Percentiles rank a stretch among this genome's conserved stretches.
Conservation (phyloP, 2,329 filamentous ascomycete genomes). For the Aspergillus nomiae region DNA sequence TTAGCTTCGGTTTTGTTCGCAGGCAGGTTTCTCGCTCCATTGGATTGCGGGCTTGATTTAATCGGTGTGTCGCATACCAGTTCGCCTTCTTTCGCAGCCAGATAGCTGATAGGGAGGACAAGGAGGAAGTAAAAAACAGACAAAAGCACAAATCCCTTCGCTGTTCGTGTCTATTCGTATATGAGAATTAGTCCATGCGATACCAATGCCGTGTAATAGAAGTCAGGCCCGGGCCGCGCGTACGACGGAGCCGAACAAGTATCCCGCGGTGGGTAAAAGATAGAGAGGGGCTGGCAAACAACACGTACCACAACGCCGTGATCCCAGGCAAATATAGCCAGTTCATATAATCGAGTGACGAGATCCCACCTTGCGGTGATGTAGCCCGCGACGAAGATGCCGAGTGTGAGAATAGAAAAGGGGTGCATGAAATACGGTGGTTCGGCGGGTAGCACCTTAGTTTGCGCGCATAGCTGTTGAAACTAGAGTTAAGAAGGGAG, state of each 20-base stretch:
- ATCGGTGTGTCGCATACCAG: constrained; percentile 61
- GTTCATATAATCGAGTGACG: constrained; percentile 93
- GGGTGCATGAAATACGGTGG: constrained; percentile 75
- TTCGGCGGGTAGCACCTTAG: constrained; percentile 26
- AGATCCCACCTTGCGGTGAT: constrained; percentile 99
- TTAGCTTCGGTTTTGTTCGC: constrained; percentile 1
- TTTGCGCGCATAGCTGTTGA: constrained; percentile 34
- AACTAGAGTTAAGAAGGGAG: constrained; percentile 1
- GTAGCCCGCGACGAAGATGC: constrained; percentile 99
- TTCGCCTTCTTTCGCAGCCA: constrained; percentile 78
- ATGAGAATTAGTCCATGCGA: constrained; percentile 13
- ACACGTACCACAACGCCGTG: constrained; percentile 88
- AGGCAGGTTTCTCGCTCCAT: constrained; percentile 1
- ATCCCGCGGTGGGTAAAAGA: constrained; percentile 10
- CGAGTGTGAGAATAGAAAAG: constrained; percentile 91
- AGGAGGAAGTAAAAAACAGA: constrained; percentile 83
- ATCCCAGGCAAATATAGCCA: constrained; percentile 96
- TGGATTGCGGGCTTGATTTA: constrained; percentile 5
- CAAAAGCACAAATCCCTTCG: constrained; percentile 80
- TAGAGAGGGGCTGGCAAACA: constrained; percentile 4
- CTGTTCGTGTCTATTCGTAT: constrained; percentile 69
- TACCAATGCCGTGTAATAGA: not conserved
- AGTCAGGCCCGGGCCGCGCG: not conserved
- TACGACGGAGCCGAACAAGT: not conserved
- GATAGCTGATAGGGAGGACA: constrained; percentile 77